phyloP scores from a whole-genome alignment of 2,329 filamentous ascomycete species.

The Claviceps sorghi region DNA sequence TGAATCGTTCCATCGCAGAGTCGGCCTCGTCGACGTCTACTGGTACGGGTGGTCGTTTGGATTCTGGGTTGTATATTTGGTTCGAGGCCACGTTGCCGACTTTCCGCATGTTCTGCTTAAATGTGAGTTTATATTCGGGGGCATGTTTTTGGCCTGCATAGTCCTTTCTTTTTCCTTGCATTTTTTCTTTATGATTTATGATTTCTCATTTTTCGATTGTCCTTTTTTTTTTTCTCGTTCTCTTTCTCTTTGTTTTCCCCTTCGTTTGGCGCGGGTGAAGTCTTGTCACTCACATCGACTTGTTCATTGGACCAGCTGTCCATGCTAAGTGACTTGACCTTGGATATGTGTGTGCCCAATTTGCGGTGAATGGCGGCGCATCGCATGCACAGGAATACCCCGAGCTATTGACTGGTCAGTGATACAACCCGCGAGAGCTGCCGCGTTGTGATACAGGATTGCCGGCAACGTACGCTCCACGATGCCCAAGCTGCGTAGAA shows the following conservation, averaged over 20 bases:
- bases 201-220: too few species aligned
- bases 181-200: too few species aligned
- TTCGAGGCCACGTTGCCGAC: conserved; percentile 80
- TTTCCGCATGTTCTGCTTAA: conserved; percentile 71
- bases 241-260: neutral
- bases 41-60: conserved; percentile 68
- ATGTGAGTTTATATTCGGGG: neutral
- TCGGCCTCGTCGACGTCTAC: conserved; percentile 87
- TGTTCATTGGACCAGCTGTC: conserved; percentile 94
- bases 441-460: neutral
- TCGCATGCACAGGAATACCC: conserved; percentile 94
- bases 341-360: conserved; percentile 92
- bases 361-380: conserved; percentile 93
- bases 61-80: conserved; percentile 75
- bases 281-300: conserved; percentile 57
- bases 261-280: neutral
- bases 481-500: conserved; percentile 69
- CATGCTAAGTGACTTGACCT: conserved; percentile 98
- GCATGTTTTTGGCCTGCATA: neutral
- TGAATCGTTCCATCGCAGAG: conserved; percentile 87
- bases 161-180: neutral
- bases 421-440: neutral
- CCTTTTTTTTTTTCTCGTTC: too few species aligned
- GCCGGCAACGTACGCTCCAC: conserved; percentile 56
- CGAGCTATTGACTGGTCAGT: conserved; percentile 45